Percentiles rank a stretch among this genome's conserved stretches.
These are phyloP conservation scores for Monosporascus sp. DNA, from an alignment of 2,329 filamentous ascomycete genomes.

Conservation along the genomic window DNA sequence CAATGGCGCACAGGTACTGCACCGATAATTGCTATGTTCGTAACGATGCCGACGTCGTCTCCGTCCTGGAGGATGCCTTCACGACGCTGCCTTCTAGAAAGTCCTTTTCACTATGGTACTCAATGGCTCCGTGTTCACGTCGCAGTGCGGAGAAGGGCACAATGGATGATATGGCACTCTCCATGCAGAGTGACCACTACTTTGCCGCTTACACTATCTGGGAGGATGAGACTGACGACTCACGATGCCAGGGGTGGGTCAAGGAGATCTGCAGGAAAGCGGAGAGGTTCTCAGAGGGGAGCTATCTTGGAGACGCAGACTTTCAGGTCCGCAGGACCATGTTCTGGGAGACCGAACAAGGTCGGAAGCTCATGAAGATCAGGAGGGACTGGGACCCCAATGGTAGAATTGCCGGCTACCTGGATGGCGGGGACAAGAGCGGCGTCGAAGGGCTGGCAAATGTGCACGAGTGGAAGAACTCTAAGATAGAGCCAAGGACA, in stretches of 20 bases:
- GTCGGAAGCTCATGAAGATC: constrained; percentile 29
- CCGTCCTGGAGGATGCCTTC: constrained; percentile 40
- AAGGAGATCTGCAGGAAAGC: constrained; percentile 10
- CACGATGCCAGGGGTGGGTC: too few relatives aligned
- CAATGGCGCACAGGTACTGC: constrained; percentile 36
- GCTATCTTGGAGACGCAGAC: constrained; percentile 51
- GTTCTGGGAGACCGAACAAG: constrained; percentile 42
- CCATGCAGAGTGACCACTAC: constrained; percentile 51
- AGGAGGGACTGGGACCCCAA: too few relatives aligned
- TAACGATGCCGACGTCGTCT: constrained; percentile 39
- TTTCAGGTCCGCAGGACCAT: constrained; percentile 40
- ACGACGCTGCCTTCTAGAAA: constrained; percentile 39
- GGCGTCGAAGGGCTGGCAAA: too few relatives aligned
- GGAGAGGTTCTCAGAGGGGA: constrained; percentile 36
- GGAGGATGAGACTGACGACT: too few relatives aligned
- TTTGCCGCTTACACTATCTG: constrained; percentile 41
- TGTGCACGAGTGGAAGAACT: too few relatives aligned
- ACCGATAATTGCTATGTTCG: constrained; percentile 45
- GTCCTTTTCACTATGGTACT: constrained; percentile 42
- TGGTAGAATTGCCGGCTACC: too few relatives aligned
- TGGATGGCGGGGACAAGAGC: too few relatives aligned
- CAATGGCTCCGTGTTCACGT: constrained; percentile 43
- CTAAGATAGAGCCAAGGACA: too few relatives aligned
- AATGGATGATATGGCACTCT: constrained; percentile 47
- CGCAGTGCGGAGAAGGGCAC: constrained; percentile 12